Conservation (phyloP, 2,329 filamentous ascomycete species). For the Myriangium duriaei region DNA sequence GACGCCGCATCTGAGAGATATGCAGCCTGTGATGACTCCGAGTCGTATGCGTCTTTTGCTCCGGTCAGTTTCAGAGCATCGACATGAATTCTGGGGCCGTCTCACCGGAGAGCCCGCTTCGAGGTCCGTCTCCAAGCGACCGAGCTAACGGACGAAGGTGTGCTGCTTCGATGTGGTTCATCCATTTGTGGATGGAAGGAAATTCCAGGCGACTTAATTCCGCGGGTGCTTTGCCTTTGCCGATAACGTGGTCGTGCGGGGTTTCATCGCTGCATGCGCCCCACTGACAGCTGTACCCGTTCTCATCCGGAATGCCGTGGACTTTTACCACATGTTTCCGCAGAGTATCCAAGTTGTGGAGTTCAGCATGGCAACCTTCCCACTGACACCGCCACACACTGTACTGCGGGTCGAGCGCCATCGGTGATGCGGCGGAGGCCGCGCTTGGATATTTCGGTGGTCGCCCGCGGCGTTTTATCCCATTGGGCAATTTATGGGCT, state of each 20-base stretch:
- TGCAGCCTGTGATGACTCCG: slow-evolving; percentile 28
- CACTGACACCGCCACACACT: slow-evolving; percentile 46
- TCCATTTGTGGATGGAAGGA: slow-evolving; percentile 30
- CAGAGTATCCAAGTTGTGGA: slow-evolving; percentile 50
- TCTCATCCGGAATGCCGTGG: slow-evolving; percentile 31
- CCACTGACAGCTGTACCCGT: slow-evolving; percentile 35
- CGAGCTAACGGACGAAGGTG: slow-evolving; percentile 45
- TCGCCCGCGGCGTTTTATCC: slow-evolving; percentile 7
- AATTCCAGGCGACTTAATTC: slow-evolving; percentile 23
- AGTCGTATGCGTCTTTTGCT: slow-evolving; percentile 24
- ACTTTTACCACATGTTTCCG: slow-evolving; percentile 46
- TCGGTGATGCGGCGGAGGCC: slow-evolving; percentile 3
- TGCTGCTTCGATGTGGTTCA: slow-evolving; percentile 37
- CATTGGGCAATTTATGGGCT: slow-evolving; percentile 6
- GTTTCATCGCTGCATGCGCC: slow-evolving; percentile 24
- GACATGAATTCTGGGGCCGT: slow-evolving; percentile 11
- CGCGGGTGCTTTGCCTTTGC: slow-evolving; percentile 12
- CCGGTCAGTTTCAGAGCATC: slow-evolving; percentile 14
- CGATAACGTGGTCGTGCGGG: slow-evolving; percentile 15
- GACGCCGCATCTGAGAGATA: slow-evolving; percentile 35
- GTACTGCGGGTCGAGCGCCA: slow-evolving; percentile 20
- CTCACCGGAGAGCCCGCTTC: slow-evolving; percentile 44
- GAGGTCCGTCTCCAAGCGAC: slow-evolving; percentile 48
- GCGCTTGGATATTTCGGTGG: slow-evolving; percentile 6
- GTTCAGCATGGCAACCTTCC: slow-evolving; percentile 42